A percentile compares a stretch with the other conserved stretches of the same genome.
Evolutionary conservation across 495 filamentous ascomycete species (phyloP).

Genomic region (Xylaria venustula): DNA sequence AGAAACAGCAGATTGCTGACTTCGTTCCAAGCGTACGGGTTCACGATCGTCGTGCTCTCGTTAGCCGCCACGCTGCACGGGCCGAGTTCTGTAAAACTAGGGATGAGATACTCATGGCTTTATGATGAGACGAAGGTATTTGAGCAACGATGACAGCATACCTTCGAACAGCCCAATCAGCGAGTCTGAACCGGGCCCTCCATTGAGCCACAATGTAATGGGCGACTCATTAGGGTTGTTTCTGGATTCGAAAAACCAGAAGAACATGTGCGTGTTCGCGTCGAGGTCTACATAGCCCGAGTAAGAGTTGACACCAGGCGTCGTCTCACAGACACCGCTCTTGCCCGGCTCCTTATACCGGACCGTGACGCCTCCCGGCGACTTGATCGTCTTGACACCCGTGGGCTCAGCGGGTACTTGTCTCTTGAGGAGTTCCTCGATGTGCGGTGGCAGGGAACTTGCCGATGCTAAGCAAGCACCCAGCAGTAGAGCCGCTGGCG

Average conservation of each 20-base stretch:
- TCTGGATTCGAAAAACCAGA: conserved; percentile 69
- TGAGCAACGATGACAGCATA: conserved; percentile 20
- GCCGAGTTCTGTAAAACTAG: conserved; percentile 47
- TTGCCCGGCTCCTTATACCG: conserved; percentile 54
- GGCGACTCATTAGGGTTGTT: conserved; percentile 55
- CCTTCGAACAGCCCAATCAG: conserved; percentile 64
- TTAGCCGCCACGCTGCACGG: conserved; percentile 57
- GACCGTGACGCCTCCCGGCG: conserved; percentile 54
- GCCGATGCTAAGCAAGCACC: conserved; percentile 28
- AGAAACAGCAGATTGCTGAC: conserved; percentile 66
- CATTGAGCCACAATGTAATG: conserved; percentile 61
- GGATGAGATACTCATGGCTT: conserved; percentile 17
- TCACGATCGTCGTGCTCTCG: conserved; percentile 47
- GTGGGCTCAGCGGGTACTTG: conserved; percentile 44
- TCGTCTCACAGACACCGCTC: conserved; percentile 37
- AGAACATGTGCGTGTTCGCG: conserved; percentile 55
- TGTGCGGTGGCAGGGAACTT: conserved; percentile 16
- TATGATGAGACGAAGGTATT: not conserved
- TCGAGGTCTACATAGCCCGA: conserved; percentile 44
- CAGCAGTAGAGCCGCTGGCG: conserved; percentile 21
- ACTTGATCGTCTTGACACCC: conserved; percentile 56
- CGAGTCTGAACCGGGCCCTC: conserved; percentile 57
- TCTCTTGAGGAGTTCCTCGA: conserved; percentile 41
- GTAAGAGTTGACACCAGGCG: conserved; percentile 31
- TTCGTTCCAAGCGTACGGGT: conserved; percentile 64